phyloP scores from a whole-genome alignment of 495 filamentous ascomycete genomes.

The Penicillium macrosclerotiorum region DNA sequence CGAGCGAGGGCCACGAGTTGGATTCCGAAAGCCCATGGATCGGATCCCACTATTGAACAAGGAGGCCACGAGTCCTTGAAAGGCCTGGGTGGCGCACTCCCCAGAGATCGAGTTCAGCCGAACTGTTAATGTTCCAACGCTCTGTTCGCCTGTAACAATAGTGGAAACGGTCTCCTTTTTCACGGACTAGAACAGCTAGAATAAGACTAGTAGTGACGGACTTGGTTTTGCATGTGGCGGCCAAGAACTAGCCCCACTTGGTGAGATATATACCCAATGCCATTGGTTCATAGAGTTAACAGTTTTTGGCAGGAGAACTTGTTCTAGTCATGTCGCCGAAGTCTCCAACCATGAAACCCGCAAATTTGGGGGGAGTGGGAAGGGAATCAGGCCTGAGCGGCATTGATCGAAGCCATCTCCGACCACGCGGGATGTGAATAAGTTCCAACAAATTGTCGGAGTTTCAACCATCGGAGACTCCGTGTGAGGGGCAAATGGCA shows the following conservation, averaged over 20 bases:
- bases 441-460: not conserved
- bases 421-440: not conserved
- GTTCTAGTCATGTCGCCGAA: slow-evolving; percentile 13
- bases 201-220: slow-evolving; percentile 3
- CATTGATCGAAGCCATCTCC: not conserved
- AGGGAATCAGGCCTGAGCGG: slow-evolving; percentile 5
- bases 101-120: not conserved
- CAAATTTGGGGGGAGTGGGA: not conserved
- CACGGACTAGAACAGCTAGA: slow-evolving; percentile 1
- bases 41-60: not conserved
- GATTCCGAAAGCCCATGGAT: not conserved
- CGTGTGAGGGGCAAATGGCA: not conserved
- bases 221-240: slow-evolving; percentile 5
- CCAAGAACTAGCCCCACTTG: slow-evolving; percentile 6
- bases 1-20: no score
- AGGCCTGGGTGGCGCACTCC: not conserved
- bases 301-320: slow-evolving; percentile 4
- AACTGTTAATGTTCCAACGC: slow-evolving; percentile 2
- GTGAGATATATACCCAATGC: not conserved
- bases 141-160: not conserved
- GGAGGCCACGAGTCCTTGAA: not conserved
- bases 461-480: not conserved
- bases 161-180: slow-evolving; percentile 8
- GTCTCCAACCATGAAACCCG: not conserved
- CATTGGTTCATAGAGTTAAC: slow-evolving; percentile 4